Evolutionary conservation across 2,329 filamentous ascomycete genomes (phyloP), one percentile per base, ranked within the genome.

Genomic region (Fonsecaea nubica): DNA sequence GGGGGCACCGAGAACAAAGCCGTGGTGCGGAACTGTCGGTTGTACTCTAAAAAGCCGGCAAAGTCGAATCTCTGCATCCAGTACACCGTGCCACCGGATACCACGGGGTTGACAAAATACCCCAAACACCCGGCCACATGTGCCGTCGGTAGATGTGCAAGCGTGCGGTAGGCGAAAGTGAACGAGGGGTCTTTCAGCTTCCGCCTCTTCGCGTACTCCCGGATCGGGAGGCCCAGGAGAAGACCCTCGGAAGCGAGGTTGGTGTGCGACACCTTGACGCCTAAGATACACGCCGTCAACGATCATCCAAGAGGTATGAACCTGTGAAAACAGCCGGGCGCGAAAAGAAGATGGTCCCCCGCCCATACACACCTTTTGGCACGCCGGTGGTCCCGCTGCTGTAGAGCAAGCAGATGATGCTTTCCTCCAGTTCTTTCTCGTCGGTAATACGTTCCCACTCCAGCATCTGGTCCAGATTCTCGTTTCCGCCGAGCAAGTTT

Each of bases 61-160:
- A 87, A 86, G 67, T 86, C 82, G 74, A 89, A 89, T 52, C 79
- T 80, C 2, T 81, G 78, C 87, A 90, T 89, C 87, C 87, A 89
- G 79, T 86, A 89, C 3, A 85, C 79, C 0, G 79, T 75, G 2
- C 81, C 80, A 45, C 81, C 83, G 32, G 80, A 75, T 63, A 81
- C 82, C 32, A 80, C 77, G 0, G 80, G 80, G 62, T 81, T 82
- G 65, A 83, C 75, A 6, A 83, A 77, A 69, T 82, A 83, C 50
- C 81, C 80, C 72, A 81, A 79, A 13, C 81, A 78, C 0, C 81
- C 82, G 0, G 81, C 81, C 42, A 83, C 83, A 69, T 84, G 82
- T 1, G 81, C 80, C 1, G 77, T 76, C 0, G 82, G 82, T 0
- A 83, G 75, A 69, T 83, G 82, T 0, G 80, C 82, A 1, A 84